These are phyloP conservation scores for Penicillium hesseltinei DNA, from an alignment of 2,329 filamentous ascomycete species.

Conservation along the genomic window DNA sequence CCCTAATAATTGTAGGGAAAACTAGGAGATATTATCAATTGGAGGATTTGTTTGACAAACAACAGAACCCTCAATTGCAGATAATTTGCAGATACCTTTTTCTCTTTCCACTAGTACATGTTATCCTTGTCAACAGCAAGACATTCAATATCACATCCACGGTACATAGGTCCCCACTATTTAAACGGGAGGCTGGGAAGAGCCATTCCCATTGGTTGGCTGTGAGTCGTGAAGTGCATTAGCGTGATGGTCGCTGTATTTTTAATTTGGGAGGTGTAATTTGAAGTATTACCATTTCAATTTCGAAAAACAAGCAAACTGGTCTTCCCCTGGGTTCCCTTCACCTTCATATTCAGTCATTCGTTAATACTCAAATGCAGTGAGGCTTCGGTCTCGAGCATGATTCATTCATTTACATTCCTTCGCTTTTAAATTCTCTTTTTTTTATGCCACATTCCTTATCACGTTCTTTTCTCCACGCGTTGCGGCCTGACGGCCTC, in stretches of 20 bases:
- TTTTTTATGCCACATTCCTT: slow-evolving; percentile 16
- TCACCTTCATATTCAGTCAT: slow-evolving; percentile 24
- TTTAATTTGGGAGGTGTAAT: slow-evolving; percentile 6
- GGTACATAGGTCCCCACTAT: slow-evolving; percentile 2
- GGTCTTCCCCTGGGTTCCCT: slow-evolving; percentile 5
- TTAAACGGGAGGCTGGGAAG: slow-evolving; percentile 4
- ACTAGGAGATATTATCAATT: background rate
- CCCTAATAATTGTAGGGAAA: background rate
- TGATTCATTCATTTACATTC: slow-evolving; percentile 19
- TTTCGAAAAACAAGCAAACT: slow-evolving; percentile 2
- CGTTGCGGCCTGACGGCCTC: slow-evolving; percentile 21
- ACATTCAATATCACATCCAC: background rate
- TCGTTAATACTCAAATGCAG: slow-evolving; percentile 28
- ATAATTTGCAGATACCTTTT: background rate
- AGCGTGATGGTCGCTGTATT: slow-evolving; percentile 2
- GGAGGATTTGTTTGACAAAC: background rate
- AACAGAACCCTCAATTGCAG: background rate
- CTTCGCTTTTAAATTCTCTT: slow-evolving; percentile 4
- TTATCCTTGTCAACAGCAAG: background rate
- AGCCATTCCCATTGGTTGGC: background rate
- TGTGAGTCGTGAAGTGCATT: background rate
- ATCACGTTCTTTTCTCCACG: slow-evolving; percentile 19
- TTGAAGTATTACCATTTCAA: slow-evolving; percentile 2
- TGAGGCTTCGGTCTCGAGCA: slow-evolving; percentile 18
- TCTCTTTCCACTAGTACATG: background rate